These are phyloP conservation scores for Atalantia buxifolia DNA, from an alignment of 345 rosid species.

Conservation along the genomic window DNA sequence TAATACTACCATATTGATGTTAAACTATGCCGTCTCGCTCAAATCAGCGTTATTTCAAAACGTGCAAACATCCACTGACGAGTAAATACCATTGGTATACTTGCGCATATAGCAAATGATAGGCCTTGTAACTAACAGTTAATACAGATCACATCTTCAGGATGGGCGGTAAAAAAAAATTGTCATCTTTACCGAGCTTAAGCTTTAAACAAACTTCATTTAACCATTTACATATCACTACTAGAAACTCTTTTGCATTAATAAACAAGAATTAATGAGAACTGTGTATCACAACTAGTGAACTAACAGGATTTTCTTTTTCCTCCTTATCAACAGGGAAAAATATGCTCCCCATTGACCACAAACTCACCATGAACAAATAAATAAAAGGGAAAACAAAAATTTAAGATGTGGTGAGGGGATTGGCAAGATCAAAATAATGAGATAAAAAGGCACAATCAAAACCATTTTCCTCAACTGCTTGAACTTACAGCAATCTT, in stretches of 20 bases:
- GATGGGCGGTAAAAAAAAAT: no score
- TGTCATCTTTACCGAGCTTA: not conserved
- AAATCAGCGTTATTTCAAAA: no score
- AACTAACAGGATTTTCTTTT: not conserved
- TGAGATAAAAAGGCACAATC: not conserved
- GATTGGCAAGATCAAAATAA: not conserved
- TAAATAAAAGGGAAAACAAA: not conserved
- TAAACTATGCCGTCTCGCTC: no score
- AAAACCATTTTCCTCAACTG: constrained; percentile 1
- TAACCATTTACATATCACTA: not conserved
- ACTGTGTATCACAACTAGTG: not conserved
- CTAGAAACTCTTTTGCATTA: not conserved
- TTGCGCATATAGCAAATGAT: no score
- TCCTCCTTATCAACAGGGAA: not conserved
- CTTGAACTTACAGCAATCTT: constrained; percentile 11
- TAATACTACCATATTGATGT: no score
- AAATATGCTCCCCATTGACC: not conserved
- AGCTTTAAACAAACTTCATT: not conserved
- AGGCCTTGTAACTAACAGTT: no score
- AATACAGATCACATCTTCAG: no score
- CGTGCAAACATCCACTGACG: no score
- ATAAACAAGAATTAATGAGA: not conserved
- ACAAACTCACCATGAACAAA: no score
- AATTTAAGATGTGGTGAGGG: not conserved
- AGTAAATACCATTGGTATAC: no score